Base-by-base conservation (phyloP, 352 stramenopile species). In the Phytophthora foliorum region DNA sequence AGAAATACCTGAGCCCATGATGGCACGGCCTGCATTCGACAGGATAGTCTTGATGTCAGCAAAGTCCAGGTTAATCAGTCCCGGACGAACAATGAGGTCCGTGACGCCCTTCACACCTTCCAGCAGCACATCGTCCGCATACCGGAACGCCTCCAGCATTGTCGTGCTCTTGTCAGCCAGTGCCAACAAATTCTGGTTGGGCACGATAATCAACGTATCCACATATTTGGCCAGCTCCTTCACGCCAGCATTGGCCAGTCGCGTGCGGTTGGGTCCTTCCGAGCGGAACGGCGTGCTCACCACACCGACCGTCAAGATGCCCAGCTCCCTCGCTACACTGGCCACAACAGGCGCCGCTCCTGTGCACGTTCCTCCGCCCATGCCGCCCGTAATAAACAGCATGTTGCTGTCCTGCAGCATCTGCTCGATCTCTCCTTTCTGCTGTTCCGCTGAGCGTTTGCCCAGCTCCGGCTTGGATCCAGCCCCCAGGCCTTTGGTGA, bases 41-140 rank as follows among this genome's bases (percentile, higher is more conserved):
- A 99, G 91, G 54, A 99, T 98, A 11, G 94, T 96, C 65, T 97
- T 93, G 57, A 99, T 98, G 76, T 99, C 97, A 22, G 96, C 97
- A 82, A 99, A 99, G 74, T 99, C 97, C 16, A 99, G 80, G 72
- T 99, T 99, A 55, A 99, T 98, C n/a, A 99, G 74, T 41, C 96
- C 97, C 8, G 96, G 95, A 57, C 96, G 96, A 57, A 98, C 88
- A 68, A 99, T 99, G 45, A 99, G 85, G 75, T 99, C 95, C 0
- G 96, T 98, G 48, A 98, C 97, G 44, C 95, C 96, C 58, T 98
- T 97, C 21, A 99, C 95, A 50, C 95, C 95, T 75, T 99, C 94
- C 4, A 98, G 78, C 44, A 99, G 74, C 58, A 99, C 97, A 65
- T 98, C 97, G 66, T 99, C 97, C 1, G 97, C 97, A 69, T 94